Base-by-base conservation (phyloP, 2,329 filamentous ascomycete genomes). In the Phialocephala subalpina region DNA sequence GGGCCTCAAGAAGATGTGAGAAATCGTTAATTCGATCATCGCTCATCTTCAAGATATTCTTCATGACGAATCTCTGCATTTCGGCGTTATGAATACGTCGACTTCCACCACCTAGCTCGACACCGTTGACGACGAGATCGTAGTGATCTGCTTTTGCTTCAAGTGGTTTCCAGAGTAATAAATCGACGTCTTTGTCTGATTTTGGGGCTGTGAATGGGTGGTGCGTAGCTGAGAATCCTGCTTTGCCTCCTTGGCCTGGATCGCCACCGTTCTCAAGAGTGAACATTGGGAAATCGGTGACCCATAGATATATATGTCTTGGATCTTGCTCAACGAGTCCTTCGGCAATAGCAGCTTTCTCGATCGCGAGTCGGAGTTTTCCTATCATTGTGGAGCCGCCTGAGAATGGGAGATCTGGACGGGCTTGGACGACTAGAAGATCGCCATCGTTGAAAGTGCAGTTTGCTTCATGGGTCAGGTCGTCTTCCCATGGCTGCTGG, bases 171-270 rank as follows among this genome's bases (percentile, higher is more conserved):
- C 84, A 89, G 42, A 89, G 82, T 1, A 98, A 86, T 0, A 93
- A 79, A 45, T 93, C 90, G 18, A 97, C 86, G 75, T 98, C 94
- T 4, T 82, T 81, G 0, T 84, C 78, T 0, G 87, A 87, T 40
- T 92, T 87, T 0, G 96, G 96, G 0, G 96, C 92, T 0, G 96
- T 99, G 79, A 99, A 99, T 0, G 96, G 96, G 77, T 99, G 96
- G 75, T 99, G 96, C 0, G 94, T 97, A 0, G 95, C 90, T 11
- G 90, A 88, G 73, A 98, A 89, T 4, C 94, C 94, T 0, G 94
- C 88, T 27, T 83, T 78, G 20, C 94, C 94, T 61, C 92, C 93
- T 80, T 98, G 94, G 5, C 74, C 82, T 14, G 85, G 82, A 60
- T 85, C 81, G 9, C 80, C 79, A 59, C 86, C 88, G 60, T 85